These are phyloP conservation scores for Cryptosporidium muris DNA, from an alignment of 169 alveolate genomes.

Conservation along the genomic window DNA sequence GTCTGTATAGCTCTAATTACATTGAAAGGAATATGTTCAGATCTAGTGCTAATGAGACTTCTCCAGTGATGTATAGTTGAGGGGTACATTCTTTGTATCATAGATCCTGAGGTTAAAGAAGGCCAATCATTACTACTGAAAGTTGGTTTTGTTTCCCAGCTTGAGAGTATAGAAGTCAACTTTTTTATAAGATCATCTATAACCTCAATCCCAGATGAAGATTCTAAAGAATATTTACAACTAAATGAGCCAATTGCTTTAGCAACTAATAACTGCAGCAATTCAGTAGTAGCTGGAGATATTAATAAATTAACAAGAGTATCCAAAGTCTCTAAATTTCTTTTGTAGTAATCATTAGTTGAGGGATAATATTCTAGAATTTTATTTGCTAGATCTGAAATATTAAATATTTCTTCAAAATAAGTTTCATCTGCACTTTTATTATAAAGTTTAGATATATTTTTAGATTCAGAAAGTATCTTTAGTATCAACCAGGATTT, in stretches of 20 bases:
- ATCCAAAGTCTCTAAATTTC: background rate
- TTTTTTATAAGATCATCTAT: background rate
- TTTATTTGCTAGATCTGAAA: too few relatives aligned
- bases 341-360: background rate
- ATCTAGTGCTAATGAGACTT: background rate
- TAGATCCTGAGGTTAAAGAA: background rate
- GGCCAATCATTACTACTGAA: conserved; percentile 38
- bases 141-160: background rate
- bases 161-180: background rate
- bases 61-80: conserved; percentile 15
- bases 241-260: background rate
- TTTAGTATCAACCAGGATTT: too few relatives aligned
- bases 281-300: conserved; percentile 9
- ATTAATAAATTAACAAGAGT: conserved; percentile 6
- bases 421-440: too few relatives aligned
- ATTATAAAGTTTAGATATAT: too few relatives aligned
- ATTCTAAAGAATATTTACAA: too few relatives aligned
- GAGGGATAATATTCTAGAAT: background rate
- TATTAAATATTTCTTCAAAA: too few relatives aligned
- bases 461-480: too few relatives aligned
- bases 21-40: conserved; percentile 1
- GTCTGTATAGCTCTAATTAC: conserved; percentile 31
- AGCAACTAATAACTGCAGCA: conserved; percentile 22
- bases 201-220: background rate
- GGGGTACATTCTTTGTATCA: conserved; percentile 31